These are phyloP conservation scores for Glaciozyma antarctica DNA, from an alignment of 768 basidiomycete species.

Conservation along the genomic window DNA sequence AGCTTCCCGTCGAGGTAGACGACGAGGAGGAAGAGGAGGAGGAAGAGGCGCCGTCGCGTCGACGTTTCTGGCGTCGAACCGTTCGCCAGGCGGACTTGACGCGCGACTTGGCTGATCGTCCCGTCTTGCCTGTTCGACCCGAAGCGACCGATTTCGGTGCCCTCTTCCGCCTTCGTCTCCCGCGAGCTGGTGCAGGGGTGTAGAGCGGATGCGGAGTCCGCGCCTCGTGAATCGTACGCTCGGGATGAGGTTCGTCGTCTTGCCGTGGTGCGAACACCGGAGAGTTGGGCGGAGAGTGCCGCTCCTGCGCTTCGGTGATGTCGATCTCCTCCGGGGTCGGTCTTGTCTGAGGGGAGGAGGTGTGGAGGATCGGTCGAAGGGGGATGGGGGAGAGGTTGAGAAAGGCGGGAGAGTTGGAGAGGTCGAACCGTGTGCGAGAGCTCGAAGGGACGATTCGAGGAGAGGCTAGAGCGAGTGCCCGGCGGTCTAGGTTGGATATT, in stretches of 20 bases:
- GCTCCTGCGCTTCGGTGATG: not conserved
- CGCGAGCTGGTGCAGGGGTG: slow-evolving; percentile 17
- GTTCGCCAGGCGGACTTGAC: slow-evolving; percentile 20
- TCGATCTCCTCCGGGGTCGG: not conserved
- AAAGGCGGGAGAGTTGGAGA: slow-evolving; percentile 9
- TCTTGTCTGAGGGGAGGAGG: not conserved
- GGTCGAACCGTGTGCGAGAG: slow-evolving; percentile 13
- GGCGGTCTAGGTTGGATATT: not conserved
- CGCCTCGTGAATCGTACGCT: not conserved
- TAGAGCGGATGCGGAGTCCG: slow-evolving; percentile 30
- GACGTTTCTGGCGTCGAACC: slow-evolving; percentile 6
- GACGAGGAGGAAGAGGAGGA: slow-evolving; percentile 43
- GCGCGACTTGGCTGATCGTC: slow-evolving; percentile 17
- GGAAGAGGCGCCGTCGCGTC: slow-evolving; percentile 34
- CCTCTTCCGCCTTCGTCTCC: slow-evolving; percentile 8
- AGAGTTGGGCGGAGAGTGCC: not conserved
- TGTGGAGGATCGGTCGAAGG: slow-evolving; percentile 19
- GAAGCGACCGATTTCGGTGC: slow-evolving; percentile 12
- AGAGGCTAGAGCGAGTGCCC: slow-evolving; percentile 1
- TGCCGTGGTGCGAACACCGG: slow-evolving; percentile 12
- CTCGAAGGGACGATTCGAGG: not conserved
- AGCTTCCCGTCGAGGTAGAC: slow-evolving; percentile 1
- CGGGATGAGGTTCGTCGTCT: slow-evolving; percentile 21
- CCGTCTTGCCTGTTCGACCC: slow-evolving; percentile 7
- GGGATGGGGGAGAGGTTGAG: not conserved